These are phyloP conservation scores for Polygonum maritimum DNA, from an alignment of 148 eudicot genomes.

Conservation along the genomic window DNA sequence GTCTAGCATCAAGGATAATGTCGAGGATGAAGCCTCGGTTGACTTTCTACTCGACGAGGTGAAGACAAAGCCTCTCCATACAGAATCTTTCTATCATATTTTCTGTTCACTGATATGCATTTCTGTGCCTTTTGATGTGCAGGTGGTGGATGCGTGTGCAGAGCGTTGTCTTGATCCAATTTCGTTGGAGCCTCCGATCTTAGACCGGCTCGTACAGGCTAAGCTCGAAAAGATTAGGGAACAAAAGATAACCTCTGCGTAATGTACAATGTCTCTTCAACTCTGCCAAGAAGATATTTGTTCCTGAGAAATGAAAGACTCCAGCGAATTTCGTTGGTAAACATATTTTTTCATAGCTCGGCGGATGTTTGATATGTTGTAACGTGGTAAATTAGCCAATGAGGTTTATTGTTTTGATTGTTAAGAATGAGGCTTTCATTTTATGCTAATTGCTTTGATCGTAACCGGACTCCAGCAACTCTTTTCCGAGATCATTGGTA, in stretches of 20 bases:
- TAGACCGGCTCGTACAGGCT: conserved; percentile 84
- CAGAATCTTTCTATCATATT: too few relatives aligned
- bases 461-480: background rate
- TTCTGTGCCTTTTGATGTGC: conserved; percentile 16
- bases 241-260: conserved; percentile 22
- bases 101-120: background rate
- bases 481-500: too few relatives aligned
- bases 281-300: background rate
- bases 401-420: background rate
- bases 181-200: conserved; percentile 71
- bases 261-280: background rate
- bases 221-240: conserved; percentile 64
- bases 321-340: background rate
- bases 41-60: conserved; percentile 97
- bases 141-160: conserved; percentile 77
- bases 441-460: background rate
- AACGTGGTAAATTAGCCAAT: background rate
- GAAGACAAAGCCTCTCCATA: background rate
- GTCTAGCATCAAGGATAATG: conserved; percentile 46
- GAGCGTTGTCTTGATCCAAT: conserved; percentile 91
- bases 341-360: background rate
- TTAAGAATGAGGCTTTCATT: background rate
- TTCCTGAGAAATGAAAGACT: background rate
- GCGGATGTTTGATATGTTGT: background rate
- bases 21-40: conserved; percentile 88